Conservation (phyloP, 495 filamentous ascomycete genomes). For the Penicillium canescens region DNA sequence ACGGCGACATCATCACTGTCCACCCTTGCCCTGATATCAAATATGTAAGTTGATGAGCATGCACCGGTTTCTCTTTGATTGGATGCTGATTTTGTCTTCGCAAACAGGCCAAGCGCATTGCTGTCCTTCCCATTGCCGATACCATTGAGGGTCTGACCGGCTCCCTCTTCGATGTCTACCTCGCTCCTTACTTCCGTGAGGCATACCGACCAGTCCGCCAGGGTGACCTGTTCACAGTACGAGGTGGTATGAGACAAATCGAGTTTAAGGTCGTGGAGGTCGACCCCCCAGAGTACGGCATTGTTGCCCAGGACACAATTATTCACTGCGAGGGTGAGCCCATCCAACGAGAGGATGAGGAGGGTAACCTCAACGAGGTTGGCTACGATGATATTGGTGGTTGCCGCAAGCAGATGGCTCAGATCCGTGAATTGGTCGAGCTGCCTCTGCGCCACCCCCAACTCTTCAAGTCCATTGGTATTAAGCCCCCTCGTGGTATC, state of each 20-base stretch:
- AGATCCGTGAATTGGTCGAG: conserved; percentile 98
- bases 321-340: conserved; percentile 99
- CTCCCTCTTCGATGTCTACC: conserved; percentile 97
- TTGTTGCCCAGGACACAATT: conserved; percentile 96
- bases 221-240: conserved; percentile 94
- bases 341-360: conserved; percentile 97
- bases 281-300: conserved; percentile 96
- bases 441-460: conserved; percentile 94
- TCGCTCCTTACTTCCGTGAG: conserved; percentile 99
- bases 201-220: conserved; percentile 95
- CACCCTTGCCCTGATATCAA: conserved; percentile 99
- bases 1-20: conserved; percentile 94
- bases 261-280: conserved; percentile 99
- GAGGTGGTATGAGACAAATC: conserved; percentile 97
- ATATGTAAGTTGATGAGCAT: conserved; percentile 69
- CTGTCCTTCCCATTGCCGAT: conserved; percentile 96
- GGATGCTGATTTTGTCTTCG: conserved; percentile 12
- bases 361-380: conserved; percentile 98
- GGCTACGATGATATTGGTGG: conserved; percentile 99
- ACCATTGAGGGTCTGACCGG: conserved; percentile 97
- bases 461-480: conserved; percentile 99
- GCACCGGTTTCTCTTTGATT: background rate
- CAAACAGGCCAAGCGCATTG: conserved; percentile 91
- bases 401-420: conserved; percentile 99
- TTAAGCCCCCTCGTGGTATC: conserved; percentile 98